Conservation (phyloP, 148 eudicot species). For the Dianthus caryophyllus region DNA sequence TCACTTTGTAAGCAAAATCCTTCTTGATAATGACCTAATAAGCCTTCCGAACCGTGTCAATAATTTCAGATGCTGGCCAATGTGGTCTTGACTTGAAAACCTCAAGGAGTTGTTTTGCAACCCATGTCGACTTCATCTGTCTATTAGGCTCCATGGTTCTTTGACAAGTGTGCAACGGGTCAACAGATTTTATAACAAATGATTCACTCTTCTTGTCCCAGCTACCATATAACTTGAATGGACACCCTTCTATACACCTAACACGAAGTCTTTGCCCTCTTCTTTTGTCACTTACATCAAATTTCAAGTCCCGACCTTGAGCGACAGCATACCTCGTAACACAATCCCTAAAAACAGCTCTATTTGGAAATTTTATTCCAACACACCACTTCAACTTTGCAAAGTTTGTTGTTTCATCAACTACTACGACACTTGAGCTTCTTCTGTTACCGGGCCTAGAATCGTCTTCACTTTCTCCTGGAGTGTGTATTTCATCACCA, state of each 20-base stretch:
- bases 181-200: background rate
- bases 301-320: background rate
- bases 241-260: background rate
- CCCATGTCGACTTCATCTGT: background rate
- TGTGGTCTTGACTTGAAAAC: conserved; percentile 5
- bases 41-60: background rate
- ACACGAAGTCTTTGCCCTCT: background rate
- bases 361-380: background rate
- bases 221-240: background rate
- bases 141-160: background rate
- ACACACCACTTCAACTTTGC: background rate
- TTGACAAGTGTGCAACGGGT: background rate
- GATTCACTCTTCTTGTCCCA: background rate
- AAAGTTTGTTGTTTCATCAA: background rate
- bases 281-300: conserved; percentile 1
- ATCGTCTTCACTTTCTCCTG: background rate
- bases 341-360: background rate
- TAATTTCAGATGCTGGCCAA: background rate
- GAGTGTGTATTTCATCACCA: background rate
- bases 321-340: background rate
- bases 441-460: background rate
- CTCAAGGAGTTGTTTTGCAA: background rate
- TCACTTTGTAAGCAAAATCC: background rate
- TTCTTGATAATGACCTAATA: background rate
- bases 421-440: background rate